Conservation (phyloP, 768 basidiomycete genomes). For the Hemileccinum rubropunctum region DNA sequence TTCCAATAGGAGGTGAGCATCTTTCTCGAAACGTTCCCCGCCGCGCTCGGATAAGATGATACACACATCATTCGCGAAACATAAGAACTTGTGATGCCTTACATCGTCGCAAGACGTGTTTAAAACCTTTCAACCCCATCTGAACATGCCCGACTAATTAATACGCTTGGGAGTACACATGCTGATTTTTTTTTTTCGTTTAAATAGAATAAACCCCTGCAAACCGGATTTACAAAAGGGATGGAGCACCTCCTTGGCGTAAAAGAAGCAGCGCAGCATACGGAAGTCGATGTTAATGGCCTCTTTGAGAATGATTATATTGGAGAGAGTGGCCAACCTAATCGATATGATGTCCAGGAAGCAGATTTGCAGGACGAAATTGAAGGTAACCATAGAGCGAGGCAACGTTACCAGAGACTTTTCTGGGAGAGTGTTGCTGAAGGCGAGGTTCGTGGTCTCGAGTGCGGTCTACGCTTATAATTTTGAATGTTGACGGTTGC, state of each 20-base stretch:
- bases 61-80: conserved; percentile 67
- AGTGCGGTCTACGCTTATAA: background rate
- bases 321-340: background rate
- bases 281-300: background rate
- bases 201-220: conserved; percentile 57
- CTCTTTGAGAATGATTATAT: conserved; percentile 7
- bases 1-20: conserved; percentile 40
- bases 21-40: background rate
- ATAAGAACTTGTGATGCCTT: conserved; percentile 60
- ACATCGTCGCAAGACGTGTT: conserved; percentile 58
- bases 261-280: conserved; percentile 22
- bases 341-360: conserved; percentile 49
- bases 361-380: conserved; percentile 62
- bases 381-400: conserved; percentile 52
- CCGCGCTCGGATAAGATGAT: conserved; percentile 43
- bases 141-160: conserved; percentile 35
- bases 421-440: conserved; percentile 83
- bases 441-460: conserved; percentile 48
- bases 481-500: conserved; percentile 1
- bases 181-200: background rate
- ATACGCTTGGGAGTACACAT: background rate
- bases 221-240: conserved; percentile 74
- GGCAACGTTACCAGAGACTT: conserved; percentile 63
- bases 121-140: conserved; percentile 72
- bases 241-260: conserved; percentile 82